Conservation (phyloP, 2,329 filamentous ascomycete species). For the Allantophomopsis cytisporea region DNA sequence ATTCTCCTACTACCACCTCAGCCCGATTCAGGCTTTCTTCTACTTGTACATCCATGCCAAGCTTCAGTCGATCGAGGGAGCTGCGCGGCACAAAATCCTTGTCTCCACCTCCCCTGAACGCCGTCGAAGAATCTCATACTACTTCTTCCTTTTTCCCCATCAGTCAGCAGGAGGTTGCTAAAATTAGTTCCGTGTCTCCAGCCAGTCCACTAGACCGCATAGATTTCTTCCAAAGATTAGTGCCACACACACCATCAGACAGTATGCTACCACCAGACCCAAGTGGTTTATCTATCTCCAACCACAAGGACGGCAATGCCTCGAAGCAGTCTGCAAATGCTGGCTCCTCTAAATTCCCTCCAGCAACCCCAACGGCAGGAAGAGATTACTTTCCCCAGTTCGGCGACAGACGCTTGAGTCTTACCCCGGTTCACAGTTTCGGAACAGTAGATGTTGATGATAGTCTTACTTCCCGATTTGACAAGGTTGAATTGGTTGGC, state of each 20-base stretch:
- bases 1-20: conserved; percentile 16
- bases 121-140: conserved; percentile 11
- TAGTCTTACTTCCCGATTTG: conserved; percentile 61
- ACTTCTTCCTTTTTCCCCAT: conserved; percentile 16
- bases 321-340: conserved; percentile 12
- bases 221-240: conserved; percentile 31
- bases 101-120: conserved; percentile 11
- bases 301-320: conserved; percentile 23
- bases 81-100: conserved; percentile 16
- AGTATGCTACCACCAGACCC: conserved; percentile 64
- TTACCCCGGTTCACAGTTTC: conserved; percentile 57
- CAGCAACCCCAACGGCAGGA: conserved; percentile 68
- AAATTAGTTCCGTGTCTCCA: conserved; percentile 33
- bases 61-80: conserved; percentile 22
- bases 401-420: conserved; percentile 43
- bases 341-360: conserved; percentile 38
- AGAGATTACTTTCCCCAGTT: conserved; percentile 40
- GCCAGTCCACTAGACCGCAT: conserved; percentile 47
- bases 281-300: conserved; percentile 72
- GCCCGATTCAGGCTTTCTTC: conserved; percentile 19
- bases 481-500: conserved; percentile 67
- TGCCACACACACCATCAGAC: conserved; percentile 71
- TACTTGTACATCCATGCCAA: conserved; percentile 21
- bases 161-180: conserved; percentile 33
- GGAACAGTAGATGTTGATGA: conserved; percentile 65